Base-by-base conservation (phyloP, 2,329 filamentous ascomycete species). In the Fusarium piperis region DNA sequence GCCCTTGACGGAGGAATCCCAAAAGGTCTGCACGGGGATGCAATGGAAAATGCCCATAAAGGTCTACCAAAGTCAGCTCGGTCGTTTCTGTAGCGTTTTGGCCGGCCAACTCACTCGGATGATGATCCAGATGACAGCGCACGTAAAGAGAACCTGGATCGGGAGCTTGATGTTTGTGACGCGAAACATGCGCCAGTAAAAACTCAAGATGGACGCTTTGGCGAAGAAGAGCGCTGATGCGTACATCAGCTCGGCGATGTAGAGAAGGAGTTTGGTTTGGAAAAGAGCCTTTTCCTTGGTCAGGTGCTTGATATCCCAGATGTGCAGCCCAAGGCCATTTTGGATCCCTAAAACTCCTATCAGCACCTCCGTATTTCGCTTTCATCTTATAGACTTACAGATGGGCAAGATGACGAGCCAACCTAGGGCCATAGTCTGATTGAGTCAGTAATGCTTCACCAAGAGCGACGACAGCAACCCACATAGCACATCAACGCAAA, bases 181-280 rank as follows among this genome's bases (percentile, higher is more conserved):
- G 11, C 71, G 68, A 18, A 80, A 80, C 61, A 80, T 71, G 26
- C 78, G 76, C 76, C 75, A 79, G 71, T 80, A 80, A 23, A 80
- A 76, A 20, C 60, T 70, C 9, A 80, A 65, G 13, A 79, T 73
- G 1, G 78, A 72, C 1, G 73, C 59, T 60, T 80, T 79, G 3
- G 70, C 74, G 32, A 74, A 75, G 35, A 74, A 77, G 0, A 80
- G 64, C 0, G 77, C 71, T 1, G 70, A 75, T 2, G 76, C 76
- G 51, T 80, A 80, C 16, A 77, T 41, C 0, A 79, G 18, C 39
- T 79, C 78, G 20, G 64, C 68, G 16, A 77, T 59, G 18, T 61
- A 75, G 8, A 75, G 68, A 0, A 68, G n/a, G 0, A 72, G 62
- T 28, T 70, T 65, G 3, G 46, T 71, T 6, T 55, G 20, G 28